Conservation (phyloP, 331 rosid species). For the Ulmus americana region DNA sequence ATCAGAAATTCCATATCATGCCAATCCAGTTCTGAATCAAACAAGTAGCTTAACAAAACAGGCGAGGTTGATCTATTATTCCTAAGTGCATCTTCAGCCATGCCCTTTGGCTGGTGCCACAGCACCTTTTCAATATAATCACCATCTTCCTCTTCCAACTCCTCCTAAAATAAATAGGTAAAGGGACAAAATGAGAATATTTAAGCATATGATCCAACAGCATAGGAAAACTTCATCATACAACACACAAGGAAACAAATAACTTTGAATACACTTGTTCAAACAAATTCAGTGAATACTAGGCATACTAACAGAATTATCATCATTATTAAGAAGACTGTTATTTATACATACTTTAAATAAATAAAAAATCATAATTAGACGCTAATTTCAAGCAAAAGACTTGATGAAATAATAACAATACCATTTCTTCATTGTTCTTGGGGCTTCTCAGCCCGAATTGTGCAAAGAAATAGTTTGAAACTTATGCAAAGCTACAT, state of each 20-base stretch:
- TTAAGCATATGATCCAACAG: constrained; percentile 7
- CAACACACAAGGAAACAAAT: background rate
- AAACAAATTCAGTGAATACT: background rate
- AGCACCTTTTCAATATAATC: constrained; percentile 93
- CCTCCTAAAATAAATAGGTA: constrained; percentile 64
- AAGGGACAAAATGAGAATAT: constrained; percentile 12
- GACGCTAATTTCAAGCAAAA: background rate
- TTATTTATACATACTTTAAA: background rate
- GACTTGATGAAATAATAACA: no score
- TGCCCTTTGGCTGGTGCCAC: constrained; percentile 97
- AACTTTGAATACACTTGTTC: background rate
- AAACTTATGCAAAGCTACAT: no score
- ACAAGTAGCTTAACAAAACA: constrained; percentile 65
- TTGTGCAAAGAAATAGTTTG: no score
- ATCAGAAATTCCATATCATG: constrained; percentile 74
- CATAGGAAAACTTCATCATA: background rate
- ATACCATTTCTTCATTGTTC: no score
- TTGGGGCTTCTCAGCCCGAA: no score
- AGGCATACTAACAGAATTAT: background rate
- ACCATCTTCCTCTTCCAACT: constrained; percentile 87
- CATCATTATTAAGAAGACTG: background rate
- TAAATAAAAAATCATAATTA: background rate
- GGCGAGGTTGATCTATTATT: constrained; percentile 73
- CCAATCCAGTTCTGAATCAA: constrained; percentile 82
- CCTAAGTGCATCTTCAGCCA: constrained; percentile 74